Percentiles rank a stretch among this genome's conserved stretches.
These are phyloP conservation scores for Elaphomyces granulatus DNA, from an alignment of 495 filamentous ascomycete species.

Conservation along the genomic window DNA sequence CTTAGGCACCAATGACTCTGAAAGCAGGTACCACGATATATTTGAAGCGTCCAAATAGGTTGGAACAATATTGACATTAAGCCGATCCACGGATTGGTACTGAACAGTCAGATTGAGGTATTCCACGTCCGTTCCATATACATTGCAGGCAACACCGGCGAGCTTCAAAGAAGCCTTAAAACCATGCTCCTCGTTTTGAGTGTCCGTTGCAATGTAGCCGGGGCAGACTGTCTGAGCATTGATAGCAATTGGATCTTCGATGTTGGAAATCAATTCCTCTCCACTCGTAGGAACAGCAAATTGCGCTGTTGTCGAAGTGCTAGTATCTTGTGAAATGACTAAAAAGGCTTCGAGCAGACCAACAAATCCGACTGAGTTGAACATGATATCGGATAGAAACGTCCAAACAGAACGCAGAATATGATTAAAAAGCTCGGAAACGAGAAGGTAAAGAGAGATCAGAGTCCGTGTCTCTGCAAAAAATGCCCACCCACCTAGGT, in stretches of 20 bases:
- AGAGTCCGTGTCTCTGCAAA: no score
- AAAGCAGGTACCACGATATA: constrained; percentile 50
- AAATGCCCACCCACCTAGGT: no score
- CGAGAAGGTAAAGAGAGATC: no score
- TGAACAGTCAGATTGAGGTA: constrained; percentile 39
- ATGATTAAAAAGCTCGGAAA: no score
- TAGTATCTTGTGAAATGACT: no score
- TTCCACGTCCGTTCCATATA: constrained; percentile 48
- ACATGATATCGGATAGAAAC: no score
- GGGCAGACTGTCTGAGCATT: constrained; percentile 56
- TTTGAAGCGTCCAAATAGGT: constrained; percentile 49
- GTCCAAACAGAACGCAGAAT: no score
- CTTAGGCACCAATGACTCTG: constrained; percentile 46
- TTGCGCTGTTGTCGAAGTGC: constrained; percentile 13
- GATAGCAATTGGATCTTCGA: constrained; percentile 55
- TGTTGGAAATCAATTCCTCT: constrained; percentile 49
- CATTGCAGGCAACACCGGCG: constrained; percentile 45
- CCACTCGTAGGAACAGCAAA: constrained; percentile 48
- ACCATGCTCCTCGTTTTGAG: constrained; percentile 30
- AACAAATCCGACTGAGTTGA: no score
- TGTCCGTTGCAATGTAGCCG: constrained; percentile 43
- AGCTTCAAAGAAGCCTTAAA: constrained; percentile 38
- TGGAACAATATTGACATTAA: constrained; percentile 43
- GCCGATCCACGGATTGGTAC: constrained; percentile 39
- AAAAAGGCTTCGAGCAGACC: no score